A percentile compares a stretch with the other conserved stretches of the same genome.
These are phyloP conservation scores for Stylosanthes scabra DNA, from an alignment of 331 rosid species.

Conservation along the genomic window DNA sequence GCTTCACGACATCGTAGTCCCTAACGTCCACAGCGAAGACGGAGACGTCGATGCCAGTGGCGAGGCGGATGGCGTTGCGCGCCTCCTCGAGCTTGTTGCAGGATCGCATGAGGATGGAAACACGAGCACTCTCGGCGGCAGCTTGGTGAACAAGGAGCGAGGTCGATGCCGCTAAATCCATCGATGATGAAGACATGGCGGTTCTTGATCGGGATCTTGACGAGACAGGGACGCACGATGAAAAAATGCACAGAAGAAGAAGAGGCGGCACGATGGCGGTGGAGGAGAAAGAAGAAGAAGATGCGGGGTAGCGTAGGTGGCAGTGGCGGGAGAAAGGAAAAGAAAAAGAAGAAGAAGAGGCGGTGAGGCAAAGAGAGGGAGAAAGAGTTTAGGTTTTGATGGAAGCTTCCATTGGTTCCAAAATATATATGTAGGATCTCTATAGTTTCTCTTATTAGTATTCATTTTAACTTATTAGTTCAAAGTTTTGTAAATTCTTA, in stretches of 20 bases:
- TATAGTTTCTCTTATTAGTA: too few species aligned
- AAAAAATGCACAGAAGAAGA: too few species aligned
- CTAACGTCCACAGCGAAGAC: constrained; percentile 78
- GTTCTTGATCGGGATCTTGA: constrained; percentile 67
- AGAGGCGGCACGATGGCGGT: constrained; percentile 29
- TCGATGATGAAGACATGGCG: constrained; percentile 96
- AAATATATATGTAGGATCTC: too few species aligned
- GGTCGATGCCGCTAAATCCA: constrained; percentile 94
- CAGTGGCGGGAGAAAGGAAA: too few species aligned
- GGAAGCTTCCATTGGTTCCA: too few species aligned
- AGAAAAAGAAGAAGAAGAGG: too few species aligned
- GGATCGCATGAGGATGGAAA: constrained; percentile 87
- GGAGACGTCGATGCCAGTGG: constrained; percentile 79
- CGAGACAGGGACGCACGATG: constrained; percentile 72
- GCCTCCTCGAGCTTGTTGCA: constrained; percentile 77
- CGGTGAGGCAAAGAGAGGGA: too few species aligned
- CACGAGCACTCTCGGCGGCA: constrained; percentile 77
- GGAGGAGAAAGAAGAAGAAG: constrained; percentile 22
- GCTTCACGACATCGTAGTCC: too few species aligned
- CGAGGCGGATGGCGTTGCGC: constrained; percentile 50
- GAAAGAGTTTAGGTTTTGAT: too few species aligned
- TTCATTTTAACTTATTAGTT: too few species aligned
- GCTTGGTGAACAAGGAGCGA: constrained; percentile 81
- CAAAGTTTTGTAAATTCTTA: too few species aligned
- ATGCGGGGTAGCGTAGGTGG: too few species aligned